phyloP scores from a whole-genome alignment of 73 alveolate genomes.

The Urostyla sp. region DNA sequence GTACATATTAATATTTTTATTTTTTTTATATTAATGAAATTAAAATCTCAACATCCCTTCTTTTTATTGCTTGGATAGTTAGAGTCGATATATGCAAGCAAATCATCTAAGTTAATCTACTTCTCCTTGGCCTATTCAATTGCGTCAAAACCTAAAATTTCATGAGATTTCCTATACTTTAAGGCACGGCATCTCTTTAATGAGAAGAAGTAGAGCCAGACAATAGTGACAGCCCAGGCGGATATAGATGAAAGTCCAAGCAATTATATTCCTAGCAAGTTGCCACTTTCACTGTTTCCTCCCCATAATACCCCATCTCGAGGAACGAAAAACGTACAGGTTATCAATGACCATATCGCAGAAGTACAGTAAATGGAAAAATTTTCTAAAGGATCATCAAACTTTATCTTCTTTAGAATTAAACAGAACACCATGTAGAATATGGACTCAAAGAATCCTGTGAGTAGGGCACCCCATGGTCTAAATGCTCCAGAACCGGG shows the following conservation, averaged over 20 bases:
- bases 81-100: no score
- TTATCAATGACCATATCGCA: slow-evolving; percentile 37
- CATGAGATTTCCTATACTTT: slow-evolving; percentile 28
- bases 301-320: slow-evolving; percentile 51
- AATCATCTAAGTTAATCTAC: slow-evolving; percentile 11
- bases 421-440: slow-evolving; percentile 27
- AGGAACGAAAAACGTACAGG: slow-evolving; percentile 35
- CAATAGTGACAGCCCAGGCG: slow-evolving; percentile 22
- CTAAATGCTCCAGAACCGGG: slow-evolving; percentile 50
- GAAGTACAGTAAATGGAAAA: slow-evolving; percentile 41
- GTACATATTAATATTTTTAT: slow-evolving; percentile 39
- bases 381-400: slow-evolving; percentile 56
- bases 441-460: slow-evolving; percentile 34
- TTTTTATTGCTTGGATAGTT: no score
- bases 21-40: neutral
- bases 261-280: slow-evolving; percentile 24
- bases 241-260: slow-evolving; percentile 46
- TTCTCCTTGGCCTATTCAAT: slow-evolving; percentile 22
- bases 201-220: slow-evolving; percentile 47
- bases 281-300: slow-evolving; percentile 26
- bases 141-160: slow-evolving; percentile 34
- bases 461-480: slow-evolving; percentile 57
- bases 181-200: slow-evolving; percentile 41
- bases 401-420: slow-evolving; percentile 16
- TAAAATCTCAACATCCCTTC: neutral